Evolutionary conservation across 2,329 filamentous ascomycete genomes (phyloP), one percentile per base, ranked within the genome.

Genomic region (Alternaria arborescens): DNA sequence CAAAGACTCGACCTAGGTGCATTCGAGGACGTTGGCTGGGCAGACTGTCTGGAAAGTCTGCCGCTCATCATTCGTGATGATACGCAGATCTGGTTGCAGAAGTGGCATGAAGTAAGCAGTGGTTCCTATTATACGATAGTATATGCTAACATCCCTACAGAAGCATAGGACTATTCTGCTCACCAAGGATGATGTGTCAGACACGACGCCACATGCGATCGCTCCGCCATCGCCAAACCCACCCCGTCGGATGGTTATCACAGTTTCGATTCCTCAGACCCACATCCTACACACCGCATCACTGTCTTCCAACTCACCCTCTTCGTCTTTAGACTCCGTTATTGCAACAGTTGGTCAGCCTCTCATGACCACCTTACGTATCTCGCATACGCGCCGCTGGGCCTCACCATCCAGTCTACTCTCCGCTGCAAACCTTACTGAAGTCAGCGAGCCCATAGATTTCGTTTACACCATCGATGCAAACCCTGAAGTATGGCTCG

Each of bases 221-320:
- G 71, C 74, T 4, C 70, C 71, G 44, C 64, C 57, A 32, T 76
- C 71, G 4, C 70, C 41, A 72, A 77, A 75, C 22, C 81, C 85
- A 20, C 83, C 78, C 62, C 85, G 85, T 20, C 89, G 88, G 12
- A 94, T 99, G 68, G 83, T 91, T 30, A 96, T 99, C 54, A 92
- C 94, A 0, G 94, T 99, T 14, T 93, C 97, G 60, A 88, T 99
- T 1, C 94, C 94, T 0, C 89, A 90, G 1, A 84, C 97, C 2
- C 88, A 92, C 48, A 87, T 97, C 20, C 87, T 98, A 0, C 91
- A 97, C 77, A 96, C 91, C 0, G 90, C 91, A 3, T 88, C 91
- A 53, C 84, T 94, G 28, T 81, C 82, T 28, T 78, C 92, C 69
- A 71, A 77, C 73, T 77, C 74, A 43, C 65, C 79, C 60, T 67